Evolutionary conservation across 352 stramenopile species (phyloP), one percentile per base, ranked within the genome.

Genomic region (Pythium dissotocum): DNA sequence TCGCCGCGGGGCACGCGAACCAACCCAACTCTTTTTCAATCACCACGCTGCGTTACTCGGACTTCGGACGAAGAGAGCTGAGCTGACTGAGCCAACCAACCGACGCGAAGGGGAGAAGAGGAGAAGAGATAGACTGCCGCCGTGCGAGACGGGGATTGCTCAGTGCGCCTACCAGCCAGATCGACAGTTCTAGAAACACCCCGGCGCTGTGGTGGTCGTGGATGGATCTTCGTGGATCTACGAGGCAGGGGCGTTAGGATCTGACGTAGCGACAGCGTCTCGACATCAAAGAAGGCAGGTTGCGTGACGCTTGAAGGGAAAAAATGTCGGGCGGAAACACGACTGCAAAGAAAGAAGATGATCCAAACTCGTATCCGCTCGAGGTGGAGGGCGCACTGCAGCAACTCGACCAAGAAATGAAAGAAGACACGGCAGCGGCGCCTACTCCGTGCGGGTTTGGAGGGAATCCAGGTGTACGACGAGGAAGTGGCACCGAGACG

Each of bases 351-450:
- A 40, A 44, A 13, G 33, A 40, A 33, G 32, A 49, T 49, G 55
- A n/a, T 44, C 18, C 33, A 9, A 61, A 6, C 6, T 21, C 61
- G 26, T 7, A 21, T 9, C 32, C 28, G 10, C 30, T 42, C 24
- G 35, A 61, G 21, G 26, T 36, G 9, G 59, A 58, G 24, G 44
- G n/a, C 14, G 46, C 61, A n/a, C n/a, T 40, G 53, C 38, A 59
- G 4, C 42, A 63, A 26, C 42, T 59, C 3, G 40, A 69, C 14
- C 52, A 69, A 48, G 61, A 67, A 24, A 69, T 69, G 62, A 69
- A 69, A 18, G 62, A 63, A 21, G 62, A 69, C 8, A 35, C 55
- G 24, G 46, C 56, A 52, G 40, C 61, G 33, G 35, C n/a, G 30
- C 0, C 30, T 24, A 21, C 36, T n/a, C 14, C 61, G 14, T 67